phyloP scores from a whole-genome alignment of 192 early-diverging fungal genomes.

The Backusella morwellensis region DNA sequence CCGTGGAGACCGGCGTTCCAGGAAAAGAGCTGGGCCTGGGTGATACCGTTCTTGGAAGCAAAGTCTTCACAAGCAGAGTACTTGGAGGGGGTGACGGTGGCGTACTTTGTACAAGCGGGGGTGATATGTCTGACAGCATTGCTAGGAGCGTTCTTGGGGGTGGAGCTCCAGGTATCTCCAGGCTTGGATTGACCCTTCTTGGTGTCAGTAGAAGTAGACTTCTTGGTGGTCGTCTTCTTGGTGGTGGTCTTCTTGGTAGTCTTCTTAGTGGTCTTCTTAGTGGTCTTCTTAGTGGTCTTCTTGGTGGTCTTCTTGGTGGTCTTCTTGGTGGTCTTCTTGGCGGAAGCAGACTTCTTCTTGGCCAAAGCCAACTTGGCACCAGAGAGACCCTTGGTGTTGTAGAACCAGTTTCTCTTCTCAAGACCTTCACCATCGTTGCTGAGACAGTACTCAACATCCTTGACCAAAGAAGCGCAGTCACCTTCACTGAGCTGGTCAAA shows the following conservation, averaged over 20 bases:
- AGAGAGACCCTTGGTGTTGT: background rate
- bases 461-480: slow-evolving; percentile 12
- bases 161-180: slow-evolving; percentile 12
- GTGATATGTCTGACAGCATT: slow-evolving; percentile 26
- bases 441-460: slow-evolving; percentile 19
- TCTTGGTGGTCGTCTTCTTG: slow-evolving; percentile 16
- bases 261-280: slow-evolving; percentile 16
- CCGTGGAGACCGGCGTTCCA: slow-evolving; percentile 34
- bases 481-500: background rate
- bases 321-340: background rate
- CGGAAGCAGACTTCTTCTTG: background rate
- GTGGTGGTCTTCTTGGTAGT: slow-evolving; percentile 8
- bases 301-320: background rate
- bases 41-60: slow-evolving; percentile 15
- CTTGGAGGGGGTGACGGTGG: slow-evolving; percentile 6
- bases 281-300: background rate
- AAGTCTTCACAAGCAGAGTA: slow-evolving; percentile 19
- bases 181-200: slow-evolving; percentile 9
- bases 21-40: slow-evolving; percentile 17
- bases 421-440: background rate
- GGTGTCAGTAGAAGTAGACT: background rate
- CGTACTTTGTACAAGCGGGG: slow-evolving; percentile 25
- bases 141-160: slow-evolving; percentile 14
- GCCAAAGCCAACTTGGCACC: slow-evolving; percentile 7
- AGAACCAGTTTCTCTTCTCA: slow-evolving; percentile 6